phyloP scores from a whole-genome alignment of 495 filamentous ascomycete genomes.

The Penicillium bialowiezense region DNA sequence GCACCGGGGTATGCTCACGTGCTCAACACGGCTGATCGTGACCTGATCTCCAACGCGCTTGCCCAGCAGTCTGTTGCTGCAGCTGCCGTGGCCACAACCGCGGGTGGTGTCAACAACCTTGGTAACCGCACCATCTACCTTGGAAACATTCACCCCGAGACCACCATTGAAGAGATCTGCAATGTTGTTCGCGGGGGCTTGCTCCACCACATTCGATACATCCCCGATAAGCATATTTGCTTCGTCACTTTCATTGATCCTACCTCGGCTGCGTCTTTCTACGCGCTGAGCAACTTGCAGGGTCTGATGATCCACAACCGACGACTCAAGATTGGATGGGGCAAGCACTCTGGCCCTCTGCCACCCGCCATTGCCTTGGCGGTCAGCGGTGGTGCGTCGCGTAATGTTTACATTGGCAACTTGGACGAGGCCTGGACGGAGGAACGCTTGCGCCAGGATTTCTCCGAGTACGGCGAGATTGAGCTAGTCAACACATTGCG shows the following conservation, averaged over 20 bases:
- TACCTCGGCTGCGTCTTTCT: constrained; percentile 96
- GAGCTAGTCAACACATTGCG: constrained; percentile 94
- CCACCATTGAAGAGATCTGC: constrained; percentile 97
- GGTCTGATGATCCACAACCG: constrained; percentile 99
- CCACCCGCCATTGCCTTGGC: constrained; percentile 95
- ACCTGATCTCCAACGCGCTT: constrained; percentile 91
- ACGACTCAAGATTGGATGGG: constrained; percentile 97
- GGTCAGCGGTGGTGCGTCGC: constrained; percentile 88
- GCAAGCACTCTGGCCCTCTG: constrained; percentile 96
- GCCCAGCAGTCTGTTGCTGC: constrained; percentile 97
- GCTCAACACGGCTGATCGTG: constrained; percentile 90
- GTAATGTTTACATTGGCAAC: constrained; percentile 98
- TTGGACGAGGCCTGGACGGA: constrained; percentile 96
- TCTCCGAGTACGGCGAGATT: constrained; percentile 96
- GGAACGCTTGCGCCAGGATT: constrained; percentile 92
- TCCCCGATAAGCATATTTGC: constrained; percentile 99
- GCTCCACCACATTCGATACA: constrained; percentile 96
- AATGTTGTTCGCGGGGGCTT: constrained; percentile 93
- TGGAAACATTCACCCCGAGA: constrained; percentile 98
- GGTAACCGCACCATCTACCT: constrained; percentile 97
- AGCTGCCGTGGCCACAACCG: constrained; percentile 92
- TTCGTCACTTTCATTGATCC: constrained; percentile 99
- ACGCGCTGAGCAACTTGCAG: constrained; percentile 93
- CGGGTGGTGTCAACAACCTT: constrained; percentile 93
- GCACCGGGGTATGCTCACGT: constrained; percentile 97